These are phyloP conservation scores for Casuarina cunninghamiana DNA, from an alignment of 306 rosid species.

Conservation along the genomic window DNA sequence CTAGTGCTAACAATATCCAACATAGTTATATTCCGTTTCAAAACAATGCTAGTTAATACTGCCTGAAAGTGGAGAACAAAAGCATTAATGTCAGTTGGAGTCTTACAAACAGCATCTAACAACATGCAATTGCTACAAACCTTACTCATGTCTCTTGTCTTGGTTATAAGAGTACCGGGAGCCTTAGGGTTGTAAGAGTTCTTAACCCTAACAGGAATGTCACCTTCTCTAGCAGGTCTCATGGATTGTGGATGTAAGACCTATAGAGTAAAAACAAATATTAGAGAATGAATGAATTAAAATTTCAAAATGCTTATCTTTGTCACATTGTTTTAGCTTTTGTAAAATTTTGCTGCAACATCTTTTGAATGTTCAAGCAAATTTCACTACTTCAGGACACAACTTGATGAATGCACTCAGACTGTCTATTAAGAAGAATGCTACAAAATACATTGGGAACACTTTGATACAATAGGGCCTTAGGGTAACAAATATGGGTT, in stretches of 20 bases:
- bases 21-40: conserved; percentile 92
- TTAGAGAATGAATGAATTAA: not conserved
- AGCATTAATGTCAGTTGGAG: conserved; percentile 16
- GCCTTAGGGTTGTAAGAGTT: conserved; percentile 95
- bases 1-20: conserved; percentile 98
- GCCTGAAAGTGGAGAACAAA: conserved; percentile 59
- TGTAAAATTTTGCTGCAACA: not conserved
- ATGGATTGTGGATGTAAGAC: conserved; percentile 99
- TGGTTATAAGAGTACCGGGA: conserved; percentile 89
- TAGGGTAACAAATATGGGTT: not conserved
- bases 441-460: not conserved
- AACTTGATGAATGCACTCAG: not conserved
- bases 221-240: conserved; percentile 99
- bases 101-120: conserved; percentile 21
- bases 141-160: conserved; percentile 88
- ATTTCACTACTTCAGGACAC: not conserved
- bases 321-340: not conserved
- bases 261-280: conserved; percentile 46
- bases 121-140: conserved; percentile 42
- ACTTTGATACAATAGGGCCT: not conserved
- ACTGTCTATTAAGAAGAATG: not conserved
- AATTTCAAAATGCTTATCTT: no score
- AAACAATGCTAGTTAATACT: conserved; percentile 83
- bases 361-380: conserved; percentile 3
- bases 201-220: conserved; percentile 96